These are phyloP conservation scores for Tubosaeta brunneosetosa DNA, from an alignment of 768 basidiomycete species.

Conservation along the genomic window DNA sequence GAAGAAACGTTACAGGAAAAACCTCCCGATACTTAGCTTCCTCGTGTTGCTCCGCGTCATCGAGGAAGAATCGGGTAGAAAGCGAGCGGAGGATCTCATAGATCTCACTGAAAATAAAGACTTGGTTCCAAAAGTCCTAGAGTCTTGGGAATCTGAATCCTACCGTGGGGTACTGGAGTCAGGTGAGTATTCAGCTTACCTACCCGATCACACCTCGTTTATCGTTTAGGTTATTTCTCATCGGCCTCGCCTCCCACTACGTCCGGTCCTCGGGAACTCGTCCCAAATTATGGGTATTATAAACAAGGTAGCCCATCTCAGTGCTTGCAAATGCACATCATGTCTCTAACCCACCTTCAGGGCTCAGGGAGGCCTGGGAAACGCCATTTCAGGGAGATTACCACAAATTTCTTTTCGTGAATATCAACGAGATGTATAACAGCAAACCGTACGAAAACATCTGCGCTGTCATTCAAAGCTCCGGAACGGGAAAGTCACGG, in stretches of 20 bases:
- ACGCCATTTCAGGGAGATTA: background rate
- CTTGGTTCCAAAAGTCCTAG: no score
- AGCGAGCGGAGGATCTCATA: no score
- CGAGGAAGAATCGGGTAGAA: background rate
- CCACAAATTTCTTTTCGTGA: background rate
- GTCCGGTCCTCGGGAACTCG: background rate
- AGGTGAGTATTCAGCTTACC: background rate
- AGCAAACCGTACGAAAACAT: background rate
- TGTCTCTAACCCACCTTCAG: background rate
- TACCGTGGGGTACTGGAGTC: background rate
- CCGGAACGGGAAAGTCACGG: conserved; percentile 3
- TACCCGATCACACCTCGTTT: background rate
- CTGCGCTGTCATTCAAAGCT: background rate
- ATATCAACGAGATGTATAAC: background rate
- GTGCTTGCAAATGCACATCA: background rate
- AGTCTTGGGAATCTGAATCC: background rate
- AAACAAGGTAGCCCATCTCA: background rate
- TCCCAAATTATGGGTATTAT: background rate
- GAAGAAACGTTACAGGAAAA: background rate
- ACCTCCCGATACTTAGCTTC: background rate
- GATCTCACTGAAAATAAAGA: no score
- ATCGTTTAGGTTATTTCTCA: background rate
- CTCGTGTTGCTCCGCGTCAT: background rate
- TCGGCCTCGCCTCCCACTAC: background rate
- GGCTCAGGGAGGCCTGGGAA: background rate